Percentiles rank a stretch among this genome's conserved stretches.
Conservation (phyloP, 306 rosid species). For the Dicorynia guianensis region DNA sequence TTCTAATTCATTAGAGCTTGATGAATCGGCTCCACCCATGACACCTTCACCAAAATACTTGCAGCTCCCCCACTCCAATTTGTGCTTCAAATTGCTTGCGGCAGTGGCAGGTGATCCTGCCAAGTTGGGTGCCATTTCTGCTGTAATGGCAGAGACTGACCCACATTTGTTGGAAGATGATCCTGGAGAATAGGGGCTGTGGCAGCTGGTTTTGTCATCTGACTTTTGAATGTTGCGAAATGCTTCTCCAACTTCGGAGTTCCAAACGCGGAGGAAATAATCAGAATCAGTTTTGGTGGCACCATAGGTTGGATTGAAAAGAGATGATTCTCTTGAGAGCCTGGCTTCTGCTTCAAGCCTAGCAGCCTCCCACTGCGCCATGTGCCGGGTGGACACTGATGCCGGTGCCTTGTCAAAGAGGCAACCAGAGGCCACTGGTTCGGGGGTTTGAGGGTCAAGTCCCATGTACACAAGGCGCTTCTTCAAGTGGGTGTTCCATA, state of each 20-base stretch:
- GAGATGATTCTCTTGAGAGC: conserved; percentile 75
- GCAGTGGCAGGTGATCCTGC: conserved; percentile 38
- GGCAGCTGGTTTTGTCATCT: conserved; percentile 47
- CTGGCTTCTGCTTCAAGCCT: conserved; percentile 98
- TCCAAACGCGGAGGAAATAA: conserved; percentile 84
- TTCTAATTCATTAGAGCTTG: conserved; percentile 69
- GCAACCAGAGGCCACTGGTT: conserved; percentile 51
- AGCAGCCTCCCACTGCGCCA: conserved; percentile 99
- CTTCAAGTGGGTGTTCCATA: conserved; percentile 94
- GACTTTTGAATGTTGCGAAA: conserved; percentile 54
- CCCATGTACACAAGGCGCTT: conserved; percentile 83
- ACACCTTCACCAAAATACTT: conserved; percentile 40
- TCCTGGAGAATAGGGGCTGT: conserved; percentile 55
- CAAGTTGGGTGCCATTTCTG: conserved; percentile 47
- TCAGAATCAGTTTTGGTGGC: conserved; percentile 53
- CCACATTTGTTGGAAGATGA: conserved; percentile 73
- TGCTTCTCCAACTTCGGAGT: conserved; percentile 84
- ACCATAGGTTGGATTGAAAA: conserved; percentile 39
- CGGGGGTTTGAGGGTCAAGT: conserved; percentile 80
- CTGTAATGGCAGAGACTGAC: conserved; percentile 58
- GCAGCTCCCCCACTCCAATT: conserved; percentile 45
- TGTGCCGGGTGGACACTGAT: conserved; percentile 71
- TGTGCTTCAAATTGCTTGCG: conserved; percentile 52
- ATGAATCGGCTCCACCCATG: conserved; percentile 57
- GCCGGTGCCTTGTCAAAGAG: conserved; percentile 46